Evolutionary conservation across 2,329 filamentous ascomycete genomes (phyloP).

Genomic region (Dendrostoma leiphaemia): DNA sequence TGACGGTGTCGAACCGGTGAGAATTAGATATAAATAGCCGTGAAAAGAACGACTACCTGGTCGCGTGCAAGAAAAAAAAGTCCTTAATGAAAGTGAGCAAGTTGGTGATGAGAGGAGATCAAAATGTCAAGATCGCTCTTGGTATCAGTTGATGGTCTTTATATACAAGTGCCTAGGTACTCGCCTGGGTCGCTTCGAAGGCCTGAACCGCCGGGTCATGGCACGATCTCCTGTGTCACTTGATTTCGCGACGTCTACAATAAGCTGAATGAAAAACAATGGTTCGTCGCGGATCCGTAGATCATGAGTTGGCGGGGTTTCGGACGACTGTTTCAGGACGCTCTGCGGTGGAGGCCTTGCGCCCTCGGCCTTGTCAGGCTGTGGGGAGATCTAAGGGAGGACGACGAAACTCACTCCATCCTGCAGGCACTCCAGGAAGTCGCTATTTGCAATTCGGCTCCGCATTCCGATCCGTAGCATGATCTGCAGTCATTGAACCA

Average conservation of each 20-base stretch:
- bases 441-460: too few relatives aligned
- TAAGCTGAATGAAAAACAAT: too few relatives aligned
- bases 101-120: background rate
- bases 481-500: too few relatives aligned
- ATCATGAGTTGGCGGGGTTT: background rate
- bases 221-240: background rate
- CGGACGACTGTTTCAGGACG: constrained; percentile 1
- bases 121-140: background rate
- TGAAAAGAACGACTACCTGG: constrained; percentile 10
- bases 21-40: background rate
- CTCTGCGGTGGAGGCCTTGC: background rate
- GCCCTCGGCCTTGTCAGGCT: background rate
- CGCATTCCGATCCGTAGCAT: too few relatives aligned
- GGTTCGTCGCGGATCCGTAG: constrained; percentile 11
- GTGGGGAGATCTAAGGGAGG: background rate
- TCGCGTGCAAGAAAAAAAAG: background rate
- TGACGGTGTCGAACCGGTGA: background rate
- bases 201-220: background rate
- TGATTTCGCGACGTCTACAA: too few relatives aligned
- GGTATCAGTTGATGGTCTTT: background rate
- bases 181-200: background rate
- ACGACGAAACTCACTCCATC: background rate
- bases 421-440: background rate
- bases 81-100: background rate
- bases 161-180: background rate